Percentiles rank a stretch among this genome's conserved stretches.
Conservation (phyloP, 2,329 filamentous ascomycete genomes). For the Cladophialophora carrionii region DNA sequence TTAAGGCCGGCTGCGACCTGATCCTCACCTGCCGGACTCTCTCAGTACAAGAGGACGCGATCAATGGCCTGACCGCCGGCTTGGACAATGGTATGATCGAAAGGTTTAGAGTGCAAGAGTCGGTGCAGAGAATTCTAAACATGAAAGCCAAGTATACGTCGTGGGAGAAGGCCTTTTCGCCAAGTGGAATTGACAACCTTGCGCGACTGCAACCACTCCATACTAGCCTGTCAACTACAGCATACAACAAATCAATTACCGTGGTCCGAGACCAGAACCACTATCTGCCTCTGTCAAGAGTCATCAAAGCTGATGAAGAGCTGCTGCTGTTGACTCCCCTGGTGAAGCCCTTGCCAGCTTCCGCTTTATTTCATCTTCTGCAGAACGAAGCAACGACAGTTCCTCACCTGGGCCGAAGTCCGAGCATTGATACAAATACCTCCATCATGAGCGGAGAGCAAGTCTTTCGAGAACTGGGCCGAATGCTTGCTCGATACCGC, state of each 20-base stretch:
- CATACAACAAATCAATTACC: constrained; percentile 91
- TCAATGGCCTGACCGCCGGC: constrained; percentile 84
- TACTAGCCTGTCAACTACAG: constrained; percentile 75
- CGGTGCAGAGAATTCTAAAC: constrained; percentile 73
- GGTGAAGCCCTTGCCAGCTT: constrained; percentile 89
- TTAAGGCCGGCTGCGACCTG: constrained; percentile 92
- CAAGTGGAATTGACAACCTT: constrained; percentile 74
- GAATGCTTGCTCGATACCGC: constrained; percentile 80
- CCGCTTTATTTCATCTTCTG: constrained; percentile 71
- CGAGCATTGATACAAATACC: constrained; percentile 61
- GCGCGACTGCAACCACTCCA: constrained; percentile 82
- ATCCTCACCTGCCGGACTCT: constrained; percentile 87
- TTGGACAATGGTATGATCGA: constrained; percentile 89
- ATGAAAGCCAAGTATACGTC: constrained; percentile 85
- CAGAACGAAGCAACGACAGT: constrained; percentile 45
- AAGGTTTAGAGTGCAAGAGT: constrained; percentile 76
- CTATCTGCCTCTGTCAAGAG: constrained; percentile 77
- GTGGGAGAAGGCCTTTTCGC: constrained; percentile 90
- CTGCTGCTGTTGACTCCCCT: constrained; percentile 85
- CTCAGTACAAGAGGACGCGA: constrained; percentile 85
- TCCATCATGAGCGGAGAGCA: constrained; percentile 87
- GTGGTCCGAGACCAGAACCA: constrained; percentile 88
- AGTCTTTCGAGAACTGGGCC: constrained; percentile 86
- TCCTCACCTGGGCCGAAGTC: constrained; percentile 39
- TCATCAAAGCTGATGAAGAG: constrained; percentile 82